Evolutionary conservation across 371 early-diverging fungal species (phyloP).

Genomic region (Mortierella sp.): DNA sequence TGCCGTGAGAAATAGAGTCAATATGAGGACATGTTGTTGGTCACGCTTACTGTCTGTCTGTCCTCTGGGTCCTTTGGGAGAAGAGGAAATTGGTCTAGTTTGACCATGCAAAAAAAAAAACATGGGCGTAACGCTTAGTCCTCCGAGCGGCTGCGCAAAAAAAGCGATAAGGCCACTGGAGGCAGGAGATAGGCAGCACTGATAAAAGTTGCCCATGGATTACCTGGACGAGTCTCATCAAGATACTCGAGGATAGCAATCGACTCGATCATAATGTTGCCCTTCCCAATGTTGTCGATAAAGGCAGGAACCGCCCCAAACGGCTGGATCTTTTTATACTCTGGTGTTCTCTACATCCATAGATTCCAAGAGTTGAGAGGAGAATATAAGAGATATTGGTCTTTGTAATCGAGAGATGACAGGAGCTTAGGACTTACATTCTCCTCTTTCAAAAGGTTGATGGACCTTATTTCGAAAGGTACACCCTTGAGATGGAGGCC

Average conservation of each 20-base stretch:
- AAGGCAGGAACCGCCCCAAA: constrained; percentile 77
- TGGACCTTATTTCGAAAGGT: constrained; percentile 64
- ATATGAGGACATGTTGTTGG: neutral
- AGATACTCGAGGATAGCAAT: constrained; percentile 89
- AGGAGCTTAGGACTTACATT: constrained; percentile 59
- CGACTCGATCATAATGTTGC: constrained; percentile 71
- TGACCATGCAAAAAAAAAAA: no score
- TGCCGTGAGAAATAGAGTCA: neutral
- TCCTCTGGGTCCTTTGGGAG: constrained; percentile 41
- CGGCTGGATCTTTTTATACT: constrained; percentile 74
- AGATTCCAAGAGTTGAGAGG: neutral
- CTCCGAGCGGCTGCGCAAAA: neutral
- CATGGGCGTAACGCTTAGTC: no score
- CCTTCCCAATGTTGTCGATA: constrained; percentile 65
- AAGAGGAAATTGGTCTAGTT: constrained; percentile 37
- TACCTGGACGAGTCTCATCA: constrained; percentile 81
- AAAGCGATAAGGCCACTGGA: neutral
- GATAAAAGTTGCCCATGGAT: no score
- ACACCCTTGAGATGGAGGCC: constrained; percentile 78
- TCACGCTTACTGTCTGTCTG: constrained; percentile 66
- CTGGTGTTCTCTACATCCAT: constrained; percentile 55
- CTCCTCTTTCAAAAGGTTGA: constrained; percentile 77
- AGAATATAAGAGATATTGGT: neutral
- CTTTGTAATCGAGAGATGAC: no score
- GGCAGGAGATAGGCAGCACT: constrained; percentile 7